Conservation (phyloP, 305 asterid genomes). For the Solanum hybrid region DNA sequence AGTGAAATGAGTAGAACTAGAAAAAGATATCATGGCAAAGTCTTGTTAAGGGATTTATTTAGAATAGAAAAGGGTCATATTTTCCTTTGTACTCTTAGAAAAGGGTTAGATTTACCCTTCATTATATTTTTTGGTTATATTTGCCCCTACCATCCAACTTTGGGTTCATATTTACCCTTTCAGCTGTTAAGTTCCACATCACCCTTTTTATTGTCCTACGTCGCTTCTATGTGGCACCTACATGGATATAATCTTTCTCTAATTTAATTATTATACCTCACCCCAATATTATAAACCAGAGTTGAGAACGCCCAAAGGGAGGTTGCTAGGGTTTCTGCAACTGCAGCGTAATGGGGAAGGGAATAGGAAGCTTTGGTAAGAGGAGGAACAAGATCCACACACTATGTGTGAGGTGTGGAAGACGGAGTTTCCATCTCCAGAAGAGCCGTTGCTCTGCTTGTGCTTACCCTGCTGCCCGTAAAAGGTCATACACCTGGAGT, state of each 20-base stretch:
- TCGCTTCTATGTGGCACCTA: no score
- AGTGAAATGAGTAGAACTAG: neutral
- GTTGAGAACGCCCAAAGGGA: neutral
- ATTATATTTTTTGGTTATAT: no score
- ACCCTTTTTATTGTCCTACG: neutral
- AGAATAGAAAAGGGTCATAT: neutral
- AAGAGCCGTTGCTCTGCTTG: conserved; percentile 23
- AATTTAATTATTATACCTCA: no score
- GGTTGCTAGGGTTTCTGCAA: conserved; percentile 14
- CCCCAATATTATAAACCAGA: neutral
- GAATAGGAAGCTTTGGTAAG: conserved; percentile 23
- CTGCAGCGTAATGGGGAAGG: conserved; percentile 19
- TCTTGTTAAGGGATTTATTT: neutral
- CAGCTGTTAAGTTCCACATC: neutral
- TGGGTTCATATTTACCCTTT: neutral
- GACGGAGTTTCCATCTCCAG: conserved; percentile 22
- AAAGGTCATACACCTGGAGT: conserved; percentile 61
- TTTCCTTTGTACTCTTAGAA: neutral
- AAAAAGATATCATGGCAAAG: neutral
- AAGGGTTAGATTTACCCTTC: neutral
- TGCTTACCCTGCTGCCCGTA: conserved; percentile 21
- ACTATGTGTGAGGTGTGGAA: conserved; percentile 25
- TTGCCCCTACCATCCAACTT: neutral
- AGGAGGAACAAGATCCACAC: conserved; percentile 27
- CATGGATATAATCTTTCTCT: no score